Conservation (phyloP, 2,329 filamentous ascomycete species). For the Fusarium sp. region DNA sequence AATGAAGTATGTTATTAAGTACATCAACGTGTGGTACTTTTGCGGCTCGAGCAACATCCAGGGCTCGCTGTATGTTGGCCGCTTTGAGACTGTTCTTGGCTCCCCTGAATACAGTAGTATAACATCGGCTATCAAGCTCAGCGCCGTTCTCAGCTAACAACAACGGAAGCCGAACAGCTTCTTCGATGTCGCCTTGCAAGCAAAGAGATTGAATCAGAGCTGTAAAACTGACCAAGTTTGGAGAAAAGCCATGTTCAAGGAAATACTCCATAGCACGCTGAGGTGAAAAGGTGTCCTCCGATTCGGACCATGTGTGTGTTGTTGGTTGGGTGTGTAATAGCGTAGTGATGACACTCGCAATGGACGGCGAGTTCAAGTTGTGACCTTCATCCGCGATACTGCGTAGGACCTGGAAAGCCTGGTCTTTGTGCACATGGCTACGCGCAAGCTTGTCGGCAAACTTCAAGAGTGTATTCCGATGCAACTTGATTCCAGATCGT, state of each 20-base stretch:
- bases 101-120: conserved; percentile 76
- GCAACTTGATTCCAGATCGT: conserved; percentile 49
- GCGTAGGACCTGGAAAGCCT: conserved; percentile 58
- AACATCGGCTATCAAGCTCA: conserved; percentile 74
- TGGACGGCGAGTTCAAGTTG: conserved; percentile 60
- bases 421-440: conserved; percentile 54
- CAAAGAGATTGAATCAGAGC: conserved; percentile 79
- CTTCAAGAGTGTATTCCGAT: conserved; percentile 60
- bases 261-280: conserved; percentile 57
- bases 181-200: conserved; percentile 57
- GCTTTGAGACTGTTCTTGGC: conserved; percentile 71
- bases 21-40: conserved; percentile 54
- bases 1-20: conserved; percentile 60
- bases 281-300: conserved; percentile 47
- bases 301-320: conserved; percentile 30
- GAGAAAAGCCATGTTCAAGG: conserved; percentile 69
- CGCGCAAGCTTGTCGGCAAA: conserved; percentile 61
- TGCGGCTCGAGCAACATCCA: conserved; percentile 62
- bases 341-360: conserved; percentile 68
- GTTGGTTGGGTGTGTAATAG: conserved; percentile 60
- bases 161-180: conserved; percentile 52
- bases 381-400: conserved; percentile 54
- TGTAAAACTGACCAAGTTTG: conserved; percentile 73
- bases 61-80: conserved; percentile 59
- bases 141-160: conserved; percentile 60